Conservation (phyloP, 805 yeast genomes). For the Grigorovia yakushimaensis region DNA sequence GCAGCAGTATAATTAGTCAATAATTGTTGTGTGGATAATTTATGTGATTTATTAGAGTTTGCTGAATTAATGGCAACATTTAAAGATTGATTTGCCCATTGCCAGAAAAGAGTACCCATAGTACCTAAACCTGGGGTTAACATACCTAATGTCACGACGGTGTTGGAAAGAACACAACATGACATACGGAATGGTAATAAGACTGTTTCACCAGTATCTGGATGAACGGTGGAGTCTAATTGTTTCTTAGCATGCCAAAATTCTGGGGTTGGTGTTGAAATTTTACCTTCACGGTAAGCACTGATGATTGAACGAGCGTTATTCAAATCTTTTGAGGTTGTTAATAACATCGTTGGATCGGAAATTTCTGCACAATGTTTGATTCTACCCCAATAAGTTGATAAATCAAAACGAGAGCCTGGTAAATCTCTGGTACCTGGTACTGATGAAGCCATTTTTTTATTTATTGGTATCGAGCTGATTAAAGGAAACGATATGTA, state of each 20-base stretch:
- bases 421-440: constrained; percentile 78
- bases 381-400: constrained; percentile 88
- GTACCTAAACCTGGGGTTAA: constrained; percentile 87
- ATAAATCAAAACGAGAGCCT: constrained; percentile 65
- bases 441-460: constrained; percentile 74
- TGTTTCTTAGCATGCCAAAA: constrained; percentile 84
- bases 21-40: constrained; percentile 69
- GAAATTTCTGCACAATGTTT: constrained; percentile 88
- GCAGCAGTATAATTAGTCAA: constrained; percentile 76
- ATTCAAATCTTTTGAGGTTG: constrained; percentile 52
- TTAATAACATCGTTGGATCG: constrained; percentile 83
- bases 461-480: not conserved
- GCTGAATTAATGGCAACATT: constrained; percentile 96
- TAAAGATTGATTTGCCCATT: constrained; percentile 90
- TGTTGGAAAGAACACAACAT: constrained; percentile 82
- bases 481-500: not conserved
- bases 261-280: constrained; percentile 58
- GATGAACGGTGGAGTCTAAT: constrained; percentile 88
- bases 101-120: constrained; percentile 93
- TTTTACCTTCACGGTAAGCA: constrained; percentile 63
- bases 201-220: constrained; percentile 93
- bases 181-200: constrained; percentile 95
- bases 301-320: constrained; percentile 56
- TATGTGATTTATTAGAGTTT: constrained; percentile 91
- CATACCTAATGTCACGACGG: constrained; percentile 97